These are phyloP conservation scores for Nannizziopsis barbatae DNA, from an alignment of 2,329 filamentous ascomycete genomes.

Conservation along the genomic window DNA sequence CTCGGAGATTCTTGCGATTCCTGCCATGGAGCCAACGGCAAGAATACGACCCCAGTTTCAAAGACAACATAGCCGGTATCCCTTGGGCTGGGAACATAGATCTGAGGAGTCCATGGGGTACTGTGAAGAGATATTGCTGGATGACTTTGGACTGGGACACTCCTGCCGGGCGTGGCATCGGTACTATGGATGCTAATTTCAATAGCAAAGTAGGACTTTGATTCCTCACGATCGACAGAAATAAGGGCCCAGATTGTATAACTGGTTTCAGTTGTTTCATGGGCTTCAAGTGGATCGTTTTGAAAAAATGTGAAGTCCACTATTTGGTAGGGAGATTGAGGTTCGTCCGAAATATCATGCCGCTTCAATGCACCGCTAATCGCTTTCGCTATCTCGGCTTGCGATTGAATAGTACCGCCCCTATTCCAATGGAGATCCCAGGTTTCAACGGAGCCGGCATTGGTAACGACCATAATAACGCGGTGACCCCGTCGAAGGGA, in stretches of 20 bases:
- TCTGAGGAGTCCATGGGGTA: conserved; percentile 44
- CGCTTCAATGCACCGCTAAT: conserved; percentile 52
- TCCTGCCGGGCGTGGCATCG: conserved; percentile 48
- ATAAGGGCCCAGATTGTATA: conserved; percentile 50
- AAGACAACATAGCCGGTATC: conserved; percentile 76
- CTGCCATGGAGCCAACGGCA: conserved; percentile 57
- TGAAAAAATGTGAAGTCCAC: conserved; percentile 61
- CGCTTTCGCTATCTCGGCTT: conserved; percentile 57
- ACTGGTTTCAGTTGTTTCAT: conserved; percentile 40
- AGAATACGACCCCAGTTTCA: conserved; percentile 62
- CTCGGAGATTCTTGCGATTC: conserved; percentile 64
- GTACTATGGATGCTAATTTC: conserved; percentile 53
- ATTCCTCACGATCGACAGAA: conserved; percentile 43
- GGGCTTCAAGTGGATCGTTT: conserved; percentile 29
- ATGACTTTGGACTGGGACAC: conserved; percentile 58
- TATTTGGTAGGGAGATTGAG: conserved; percentile 55
- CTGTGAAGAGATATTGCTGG: conserved; percentile 39
- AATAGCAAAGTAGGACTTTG: conserved; percentile 61
- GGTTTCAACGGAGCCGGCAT: conserved; percentile 63
- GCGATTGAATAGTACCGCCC: conserved; percentile 61
- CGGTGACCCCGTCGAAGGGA: conserved; percentile 68
- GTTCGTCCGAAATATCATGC: conserved; percentile 41
- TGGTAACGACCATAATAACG: conserved; percentile 68
- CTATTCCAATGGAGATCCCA: conserved; percentile 88
- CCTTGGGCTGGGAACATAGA: conserved; percentile 68